Evolutionary conservation across 495 filamentous ascomycete genomes (phyloP), one percentile per base, ranked within the genome.

Genomic region (Aspergillus sclerotiicarbonarius): DNA sequence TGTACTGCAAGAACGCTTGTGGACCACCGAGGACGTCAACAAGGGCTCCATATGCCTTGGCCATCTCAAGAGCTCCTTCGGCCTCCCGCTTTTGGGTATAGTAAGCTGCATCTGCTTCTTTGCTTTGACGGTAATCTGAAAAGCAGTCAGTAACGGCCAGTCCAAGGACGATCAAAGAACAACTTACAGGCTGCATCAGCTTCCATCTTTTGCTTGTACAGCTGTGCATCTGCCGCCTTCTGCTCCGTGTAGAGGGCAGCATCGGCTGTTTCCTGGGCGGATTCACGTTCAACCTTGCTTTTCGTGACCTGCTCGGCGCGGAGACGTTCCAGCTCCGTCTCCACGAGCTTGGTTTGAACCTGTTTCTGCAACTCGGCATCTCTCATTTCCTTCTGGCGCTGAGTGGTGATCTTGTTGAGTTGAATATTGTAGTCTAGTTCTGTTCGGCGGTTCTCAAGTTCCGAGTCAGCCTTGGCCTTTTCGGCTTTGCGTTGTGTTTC

Each of bases 401-500:
- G 77, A 3, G 90, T 89, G 19, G 81, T 69, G 62, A 92, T 90
- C 61, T 86, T 85, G 32, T 84, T 82, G 49, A 92, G 81, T 44
- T 88, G 81, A 58, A 92, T 84, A 54, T 87, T 84, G 48, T 85
- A 79, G 61, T 84, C 80, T 56, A 91, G 84, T 58, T 84, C 80
- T 1, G 87, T 86, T 72, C 90, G 86, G 50, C 84, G 80, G 29
- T 84, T 87, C 19, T 80, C 79, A 31, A 92, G 81, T 35, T 84
- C 83, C 45, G 88, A 87, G 68, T 92, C 90, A 48, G 90, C 90
- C 19, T 80, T 70, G 8, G 89, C 89, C 54, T 89, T 89, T 74
- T 92, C 88, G 48, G 85, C 84, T 62, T 91, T 90, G 56, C 90
- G 86, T 64, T 91, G 82, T 5, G 90, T 92, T 74, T 92, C 90